phyloP scores from a whole-genome alignment of 73 alveolate genomes.

The Paramecium sexaurelia region DNA sequence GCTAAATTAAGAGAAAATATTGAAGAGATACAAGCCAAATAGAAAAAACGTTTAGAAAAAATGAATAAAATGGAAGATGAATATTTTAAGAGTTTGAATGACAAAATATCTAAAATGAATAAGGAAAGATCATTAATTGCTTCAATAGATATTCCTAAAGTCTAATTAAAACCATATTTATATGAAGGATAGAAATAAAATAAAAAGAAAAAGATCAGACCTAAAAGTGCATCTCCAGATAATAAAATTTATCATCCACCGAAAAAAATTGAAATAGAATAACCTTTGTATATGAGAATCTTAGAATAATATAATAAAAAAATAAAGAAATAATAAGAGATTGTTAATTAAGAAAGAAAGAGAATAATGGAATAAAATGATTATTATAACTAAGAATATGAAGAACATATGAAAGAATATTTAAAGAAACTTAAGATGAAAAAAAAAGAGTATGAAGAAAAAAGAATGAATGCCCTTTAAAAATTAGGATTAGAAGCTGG shows the following conservation, averaged over 20 bases:
- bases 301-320: conserved; percentile 15
- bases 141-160: conserved; percentile 21
- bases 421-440: neutral
- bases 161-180: neutral
- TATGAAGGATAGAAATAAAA: neutral
- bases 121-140: neutral
- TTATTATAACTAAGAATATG: conserved; percentile 15
- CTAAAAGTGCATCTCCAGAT: neutral
- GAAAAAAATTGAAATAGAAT: conserved; percentile 26
- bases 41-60: neutral
- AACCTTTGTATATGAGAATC: conserved; percentile 22
- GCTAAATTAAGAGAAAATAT: conserved; percentile 15
- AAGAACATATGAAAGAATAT: conserved; percentile 32
- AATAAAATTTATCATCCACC: neutral
- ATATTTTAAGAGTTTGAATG: conserved; percentile 5
- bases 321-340: neutral
- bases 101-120: neutral
- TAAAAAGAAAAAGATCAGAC: neutral
- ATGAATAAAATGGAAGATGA: conserved; percentile 44
- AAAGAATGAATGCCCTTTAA: neutral
- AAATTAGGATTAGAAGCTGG: conserved; percentile 34
- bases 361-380: neutral
- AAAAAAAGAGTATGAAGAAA: conserved; percentile 19
- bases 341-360: neutral
- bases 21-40: neutral